Base-by-base conservation (phyloP, 495 filamentous ascomycete species). In the Annulohypoxylon bovei region DNA sequence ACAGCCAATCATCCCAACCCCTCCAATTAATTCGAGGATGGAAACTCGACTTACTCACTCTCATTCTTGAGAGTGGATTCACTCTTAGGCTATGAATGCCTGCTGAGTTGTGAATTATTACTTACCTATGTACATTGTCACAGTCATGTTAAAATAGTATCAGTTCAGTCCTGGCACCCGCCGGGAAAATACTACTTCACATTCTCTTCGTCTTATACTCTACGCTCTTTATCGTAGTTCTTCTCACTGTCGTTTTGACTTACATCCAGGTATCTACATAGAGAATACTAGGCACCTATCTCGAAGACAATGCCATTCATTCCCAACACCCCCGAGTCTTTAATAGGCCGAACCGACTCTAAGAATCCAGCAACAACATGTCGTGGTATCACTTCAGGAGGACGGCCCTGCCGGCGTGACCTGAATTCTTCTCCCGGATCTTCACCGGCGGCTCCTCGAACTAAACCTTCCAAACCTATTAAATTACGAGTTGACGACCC, bases 331-430 rank as follows among this genome's bases (percentile, higher is more conserved):
- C 95, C 96, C 59, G 95, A 98, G 80, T 87, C 92, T 16, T 79
- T 91, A 22, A 76, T 98, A 37, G 83, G 85, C 32, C 91, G 93
- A 55, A 86, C 88, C 63, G 94, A 97, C 81, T 94, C 91, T 25
- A 91, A 90, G 71, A 90, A 97, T 72, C 92, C 94, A 27, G 83
- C 88, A 1, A 89, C 89, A 55, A 97, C 95, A 79, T 99, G 96
- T 82, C 86, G 88, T 81, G 95, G 95, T 18, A 87, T 98, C 68
- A 97, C 93, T 6, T 77, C 84, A 6, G 86, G 82, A 67, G 95
- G 95, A 7, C 85, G 88, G 28, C 91, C 91, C 16, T 99, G 95
- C 80, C 87, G 94, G 71, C 88, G 93, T 32, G 76, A 85, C 18
- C 77, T 95, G 42, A 85, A 84, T 58, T 75, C 76, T 37, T 75